These are phyloP conservation scores for Quercus parvula DNA, from an alignment of 306 rosid genomes.

Conservation along the genomic window DNA sequence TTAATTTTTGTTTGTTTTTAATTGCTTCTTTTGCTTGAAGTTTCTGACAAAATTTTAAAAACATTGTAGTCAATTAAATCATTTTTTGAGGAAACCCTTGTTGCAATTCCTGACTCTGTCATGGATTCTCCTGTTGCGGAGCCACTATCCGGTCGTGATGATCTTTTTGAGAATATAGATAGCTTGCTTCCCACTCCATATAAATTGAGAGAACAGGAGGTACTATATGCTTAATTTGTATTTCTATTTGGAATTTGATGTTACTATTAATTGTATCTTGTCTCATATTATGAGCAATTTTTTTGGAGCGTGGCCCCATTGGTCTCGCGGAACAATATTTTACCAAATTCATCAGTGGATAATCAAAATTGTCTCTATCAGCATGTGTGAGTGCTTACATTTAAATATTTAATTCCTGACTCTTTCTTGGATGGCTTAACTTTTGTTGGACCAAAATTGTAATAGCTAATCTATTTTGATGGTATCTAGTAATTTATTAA, in stretches of 20 bases:
- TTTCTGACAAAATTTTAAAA: constrained; percentile 24
- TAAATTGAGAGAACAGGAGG: constrained; percentile 38
- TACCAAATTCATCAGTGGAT: neutral
- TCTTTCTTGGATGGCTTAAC: no score
- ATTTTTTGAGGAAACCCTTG: constrained; percentile 81
- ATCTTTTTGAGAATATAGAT: constrained; percentile 57
- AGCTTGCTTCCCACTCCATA: constrained; percentile 66
- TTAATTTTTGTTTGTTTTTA: constrained; percentile 1
- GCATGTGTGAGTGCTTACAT: neutral
- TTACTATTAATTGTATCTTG: neutral
- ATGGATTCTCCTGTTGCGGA: constrained; percentile 63
- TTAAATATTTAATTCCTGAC: neutral
- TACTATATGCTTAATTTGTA: constrained; percentile 43
- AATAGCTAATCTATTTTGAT: no score
- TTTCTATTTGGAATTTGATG: neutral
- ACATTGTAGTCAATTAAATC: constrained; percentile 72
- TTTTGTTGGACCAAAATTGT: no score
- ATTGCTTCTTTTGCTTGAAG: constrained; percentile 14
- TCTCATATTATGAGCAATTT: constrained; percentile 1
- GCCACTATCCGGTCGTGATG: constrained; percentile 43
- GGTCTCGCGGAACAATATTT: constrained; percentile 10
- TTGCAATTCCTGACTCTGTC: constrained; percentile 74
- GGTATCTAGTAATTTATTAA: no score
- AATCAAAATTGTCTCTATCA: neutral
- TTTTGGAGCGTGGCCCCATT: constrained; percentile 5